Percentiles rank a stretch among this genome's conserved stretches.
phyloP scores from a whole-genome alignment of 345 rosid genomes.

The Iberis pinnata region DNA sequence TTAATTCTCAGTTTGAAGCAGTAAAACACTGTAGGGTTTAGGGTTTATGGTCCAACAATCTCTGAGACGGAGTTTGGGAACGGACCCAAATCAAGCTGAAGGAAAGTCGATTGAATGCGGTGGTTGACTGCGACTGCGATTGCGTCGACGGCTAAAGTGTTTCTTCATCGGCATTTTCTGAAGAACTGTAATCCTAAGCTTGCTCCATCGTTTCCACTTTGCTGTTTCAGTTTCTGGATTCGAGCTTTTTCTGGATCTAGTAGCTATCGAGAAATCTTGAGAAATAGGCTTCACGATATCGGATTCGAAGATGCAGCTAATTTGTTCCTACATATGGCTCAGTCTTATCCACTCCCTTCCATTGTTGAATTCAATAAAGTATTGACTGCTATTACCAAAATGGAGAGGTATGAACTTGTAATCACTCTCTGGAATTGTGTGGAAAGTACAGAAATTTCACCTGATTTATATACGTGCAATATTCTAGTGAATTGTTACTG shows the following conservation, averaged over 20 bases:
- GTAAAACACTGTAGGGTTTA: slow-evolving; percentile 18
- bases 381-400: slow-evolving; percentile 20
- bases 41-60: slow-evolving; percentile 24
- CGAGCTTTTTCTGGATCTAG: not conserved
- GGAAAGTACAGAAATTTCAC: slow-evolving; percentile 8
- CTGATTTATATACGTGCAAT: slow-evolving; percentile 27
- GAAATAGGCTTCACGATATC: slow-evolving; percentile 11
- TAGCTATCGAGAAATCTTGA: slow-evolving; percentile 15
- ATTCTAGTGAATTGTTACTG: slow-evolving; percentile 26
- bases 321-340: slow-evolving; percentile 20
- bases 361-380: slow-evolving; percentile 27
- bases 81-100: slow-evolving; percentile 22
- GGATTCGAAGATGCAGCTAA: slow-evolving; percentile 1
- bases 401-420: slow-evolving; percentile 23
- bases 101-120: slow-evolving; percentile 27
- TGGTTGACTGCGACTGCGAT: slow-evolving; percentile 23
- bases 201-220: slow-evolving; percentile 14
- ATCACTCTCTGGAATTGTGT: slow-evolving; percentile 4
- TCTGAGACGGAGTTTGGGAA: not conserved
- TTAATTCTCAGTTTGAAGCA: not conserved
- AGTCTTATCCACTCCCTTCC: slow-evolving; percentile 22
- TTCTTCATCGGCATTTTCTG: slow-evolving; percentile 15
- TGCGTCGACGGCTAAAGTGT: slow-evolving; percentile 22
- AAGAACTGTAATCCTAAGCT: slow-evolving; percentile 1
- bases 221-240: slow-evolving; percentile 9